These are phyloP conservation scores for Yamagishiella unicocca DNA, from an alignment of 139 green algal species.

Conservation along the genomic window DNA sequence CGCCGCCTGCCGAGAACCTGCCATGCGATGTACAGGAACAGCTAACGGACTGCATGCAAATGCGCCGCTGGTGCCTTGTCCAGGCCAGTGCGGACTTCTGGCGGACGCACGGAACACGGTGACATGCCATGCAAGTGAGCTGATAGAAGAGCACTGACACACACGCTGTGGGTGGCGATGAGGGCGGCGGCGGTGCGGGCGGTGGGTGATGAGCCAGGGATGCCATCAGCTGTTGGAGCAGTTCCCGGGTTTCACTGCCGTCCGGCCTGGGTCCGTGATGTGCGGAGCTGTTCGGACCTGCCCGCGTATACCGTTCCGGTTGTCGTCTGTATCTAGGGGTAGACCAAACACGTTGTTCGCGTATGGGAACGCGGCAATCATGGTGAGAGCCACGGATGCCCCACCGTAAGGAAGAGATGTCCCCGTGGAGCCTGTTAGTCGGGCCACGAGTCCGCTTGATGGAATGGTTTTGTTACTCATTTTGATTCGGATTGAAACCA, in stretches of 20 bases:
- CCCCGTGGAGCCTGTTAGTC: not conserved
- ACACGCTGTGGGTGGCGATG: not conserved
- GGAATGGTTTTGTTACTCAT: not conserved
- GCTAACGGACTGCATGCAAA: not conserved
- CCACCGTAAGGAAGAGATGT: not conserved
- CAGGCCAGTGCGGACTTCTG: not conserved
- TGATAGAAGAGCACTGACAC: not conserved
- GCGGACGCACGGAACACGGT: not conserved
- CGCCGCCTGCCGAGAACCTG: not conserved
- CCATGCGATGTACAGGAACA: conserved; percentile 2
- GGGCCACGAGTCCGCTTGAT: not conserved
- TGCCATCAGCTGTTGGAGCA: not conserved
- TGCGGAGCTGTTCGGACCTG: conserved; percentile 17
- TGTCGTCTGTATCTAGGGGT: conserved; percentile 17
- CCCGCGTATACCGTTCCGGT: conserved; percentile 13
- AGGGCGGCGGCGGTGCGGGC: not conserved
- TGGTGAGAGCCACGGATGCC: not conserved
- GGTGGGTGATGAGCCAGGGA: not conserved
- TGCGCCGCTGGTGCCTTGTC: not conserved
- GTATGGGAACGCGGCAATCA: conserved; percentile 10
- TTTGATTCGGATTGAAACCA: not conserved
- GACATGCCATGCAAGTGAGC: not conserved
- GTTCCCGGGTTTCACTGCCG: conserved; percentile 20
- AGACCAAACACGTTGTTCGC: conserved; percentile 12
- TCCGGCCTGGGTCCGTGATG: conserved; percentile 11